These are phyloP conservation scores for Niebla homalea DNA, from an alignment of 495 filamentous ascomycete species.

Conservation along the genomic window DNA sequence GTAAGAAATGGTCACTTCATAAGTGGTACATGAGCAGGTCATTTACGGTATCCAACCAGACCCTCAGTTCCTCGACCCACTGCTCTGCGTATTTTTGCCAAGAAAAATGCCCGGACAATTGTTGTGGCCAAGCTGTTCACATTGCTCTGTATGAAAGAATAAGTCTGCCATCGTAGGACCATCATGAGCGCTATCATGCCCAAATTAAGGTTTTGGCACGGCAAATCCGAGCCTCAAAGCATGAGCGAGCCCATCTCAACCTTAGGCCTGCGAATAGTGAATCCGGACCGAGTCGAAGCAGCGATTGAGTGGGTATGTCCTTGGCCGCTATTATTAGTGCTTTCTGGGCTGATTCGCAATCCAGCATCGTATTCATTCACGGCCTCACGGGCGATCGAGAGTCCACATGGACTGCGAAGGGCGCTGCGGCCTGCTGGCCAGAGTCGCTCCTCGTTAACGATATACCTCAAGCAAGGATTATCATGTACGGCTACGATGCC, in stretches of 20 bases:
- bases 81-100: neutral
- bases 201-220: neutral
- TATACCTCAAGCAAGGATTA: conserved; percentile 26
- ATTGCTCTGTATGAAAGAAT: neutral
- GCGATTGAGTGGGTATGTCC: neutral
- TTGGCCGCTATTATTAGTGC: no score
- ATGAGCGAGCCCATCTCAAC: neutral
- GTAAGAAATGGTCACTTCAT: no score
- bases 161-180: neutral
- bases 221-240: neutral
- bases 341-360: neutral
- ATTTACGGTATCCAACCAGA: no score
- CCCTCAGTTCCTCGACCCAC: no score
- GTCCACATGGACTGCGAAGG: conserved; percentile 9
- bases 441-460: conserved; percentile 23
- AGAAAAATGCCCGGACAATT: neutral
- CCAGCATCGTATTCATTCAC: conserved; percentile 9
- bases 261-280: neutral
- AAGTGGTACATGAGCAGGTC: no score
- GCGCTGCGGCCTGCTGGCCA: conserved; percentile 18
- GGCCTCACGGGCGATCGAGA: conserved; percentile 9
- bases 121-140: neutral
- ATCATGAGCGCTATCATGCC: conserved; percentile 4
- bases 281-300: neutral
- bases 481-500: conserved; percentile 33